Percentiles rank a stretch among this genome's conserved stretches.
These are phyloP conservation scores for Colletotrichum plurivorum DNA, from an alignment of 2,329 filamentous ascomycete species.

Conservation along the genomic window DNA sequence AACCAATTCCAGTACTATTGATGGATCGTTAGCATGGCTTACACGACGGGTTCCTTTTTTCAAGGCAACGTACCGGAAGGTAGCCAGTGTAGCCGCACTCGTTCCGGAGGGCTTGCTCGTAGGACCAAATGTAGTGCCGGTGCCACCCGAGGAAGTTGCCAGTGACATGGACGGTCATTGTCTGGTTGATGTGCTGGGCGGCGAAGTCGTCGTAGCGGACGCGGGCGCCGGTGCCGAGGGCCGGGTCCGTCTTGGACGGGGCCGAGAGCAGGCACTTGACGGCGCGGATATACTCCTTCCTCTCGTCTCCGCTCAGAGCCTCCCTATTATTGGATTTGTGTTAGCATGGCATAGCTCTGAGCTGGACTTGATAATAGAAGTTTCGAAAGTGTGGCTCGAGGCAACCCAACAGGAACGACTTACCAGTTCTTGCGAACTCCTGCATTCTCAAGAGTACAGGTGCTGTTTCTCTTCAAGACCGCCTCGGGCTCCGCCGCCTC, in stretches of 20 bases:
- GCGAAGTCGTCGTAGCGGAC: constrained; percentile 38
- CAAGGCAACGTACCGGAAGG: constrained; percentile 14
- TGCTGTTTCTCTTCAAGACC: constrained; percentile 4
- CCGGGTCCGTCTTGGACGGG: constrained; percentile 15
- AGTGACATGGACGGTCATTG: constrained; percentile 16
- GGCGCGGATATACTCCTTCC: constrained; percentile 35
- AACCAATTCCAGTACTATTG: constrained; percentile 46
- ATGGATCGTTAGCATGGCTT: not conserved
- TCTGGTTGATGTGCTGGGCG: constrained; percentile 34
- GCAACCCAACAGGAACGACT: not conserved
- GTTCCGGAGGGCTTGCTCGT: constrained; percentile 29
- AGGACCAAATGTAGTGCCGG: constrained; percentile 28
- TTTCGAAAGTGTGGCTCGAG: not conserved
- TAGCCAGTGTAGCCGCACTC: constrained; percentile 42
- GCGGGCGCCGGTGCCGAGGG: constrained; percentile 21
- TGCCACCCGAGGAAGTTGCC: constrained; percentile 37
- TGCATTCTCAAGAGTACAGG: constrained; percentile 10
- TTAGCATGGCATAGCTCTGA: not conserved
- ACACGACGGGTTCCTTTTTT: not conserved
- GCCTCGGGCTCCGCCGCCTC: not conserved
- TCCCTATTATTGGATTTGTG: not conserved
- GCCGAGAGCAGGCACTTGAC: constrained; percentile 29
- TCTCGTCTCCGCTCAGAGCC: constrained; percentile 2
- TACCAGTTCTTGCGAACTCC: constrained; percentile 16
- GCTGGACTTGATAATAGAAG: no score